These are phyloP conservation scores for Rhynchosporium secalis DNA, from an alignment of 2,329 filamentous ascomycete species.

Conservation along the genomic window DNA sequence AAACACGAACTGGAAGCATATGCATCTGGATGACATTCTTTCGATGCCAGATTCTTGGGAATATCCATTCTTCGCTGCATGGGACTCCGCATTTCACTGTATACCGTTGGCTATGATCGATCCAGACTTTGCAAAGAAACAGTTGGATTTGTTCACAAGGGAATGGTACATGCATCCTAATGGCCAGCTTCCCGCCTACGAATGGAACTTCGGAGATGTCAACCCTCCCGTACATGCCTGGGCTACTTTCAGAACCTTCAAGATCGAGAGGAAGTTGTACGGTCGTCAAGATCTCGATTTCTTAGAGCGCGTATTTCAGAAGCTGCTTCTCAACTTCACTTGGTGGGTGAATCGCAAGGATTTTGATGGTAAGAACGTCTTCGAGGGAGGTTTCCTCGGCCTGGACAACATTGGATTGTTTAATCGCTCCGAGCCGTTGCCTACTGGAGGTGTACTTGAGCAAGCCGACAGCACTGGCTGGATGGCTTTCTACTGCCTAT, in stretches of 20 bases:
- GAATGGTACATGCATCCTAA: conserved; percentile 99
- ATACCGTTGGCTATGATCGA: conserved; percentile 97
- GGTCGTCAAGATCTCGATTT: conserved; percentile 94
- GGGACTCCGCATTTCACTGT: conserved; percentile 97
- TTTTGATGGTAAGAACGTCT: conserved; percentile 90
- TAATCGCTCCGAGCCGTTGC: conserved; percentile 92
- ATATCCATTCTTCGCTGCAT: conserved; percentile 96
- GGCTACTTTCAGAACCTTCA: conserved; percentile 94
- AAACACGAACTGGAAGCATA: conserved; percentile 90
- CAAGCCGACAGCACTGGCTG: conserved; percentile 97
- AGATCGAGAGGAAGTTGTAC: conserved; percentile 97
- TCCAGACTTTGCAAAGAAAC: conserved; percentile 96
- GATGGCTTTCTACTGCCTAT: conserved; percentile 98
- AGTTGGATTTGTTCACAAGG: conserved; percentile 90
- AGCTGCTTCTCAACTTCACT: conserved; percentile 92
- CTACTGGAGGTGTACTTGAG: conserved; percentile 89
- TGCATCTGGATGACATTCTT: conserved; percentile 90
- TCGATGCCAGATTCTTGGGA: conserved; percentile 99
- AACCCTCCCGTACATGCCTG: conserved; percentile 96
- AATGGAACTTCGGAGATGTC: conserved; percentile 98
- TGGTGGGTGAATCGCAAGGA: conserved; percentile 99
- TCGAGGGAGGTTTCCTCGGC: conserved; percentile 93
- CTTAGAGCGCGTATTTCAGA: conserved; percentile 94
- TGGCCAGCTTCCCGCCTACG: conserved; percentile 85
- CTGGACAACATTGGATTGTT: conserved; percentile 97